Evolutionary conservation across 1,284 basidiomycete species (phyloP), one percentile per base, ranked within the genome.

Genomic region (Fistulina hepatica): DNA sequence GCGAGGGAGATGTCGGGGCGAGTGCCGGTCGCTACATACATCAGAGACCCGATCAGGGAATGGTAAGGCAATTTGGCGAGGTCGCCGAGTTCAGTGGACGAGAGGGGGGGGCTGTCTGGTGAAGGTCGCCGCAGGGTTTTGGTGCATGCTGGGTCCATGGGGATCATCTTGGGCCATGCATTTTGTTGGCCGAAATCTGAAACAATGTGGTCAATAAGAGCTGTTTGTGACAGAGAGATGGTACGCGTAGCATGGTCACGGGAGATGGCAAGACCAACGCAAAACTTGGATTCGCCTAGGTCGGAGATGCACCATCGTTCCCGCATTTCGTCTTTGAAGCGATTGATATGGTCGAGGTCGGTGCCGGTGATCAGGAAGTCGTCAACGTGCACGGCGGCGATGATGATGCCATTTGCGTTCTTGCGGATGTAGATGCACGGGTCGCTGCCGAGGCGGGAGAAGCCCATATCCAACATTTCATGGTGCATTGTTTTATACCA

Each of bases 1-100:
- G 65, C 54, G 40, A 53, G 63, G 0, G 60, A 34, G 21, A 71
- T 63, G 46, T 71, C 61, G 0, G 64, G 63, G 2, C 58, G 41
- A 1, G 64, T 64, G 0, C 46, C 56, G 10, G 60, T 44, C 2
- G 58, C 52, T 1, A 65, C 37, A 39, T 67, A 71, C 35, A 64
- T 55, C 2, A 71, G 54, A 3, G 47, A 54, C 5, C 67, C 61
- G 5, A 69, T 48, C 1, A 61, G 46, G 0, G 45, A 40, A 0
- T 48, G 44, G 36, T 62, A 65, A 0, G 56, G 57, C 11, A 37
- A 23, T 6, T 5, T 7, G 2, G 20, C 23, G 0, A 53, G 35
- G 41, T 50, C 47, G 0, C 31, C 22, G 1, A 47, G 28, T 21
- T 43, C 30, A 0, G 21, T 23, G 17, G 34, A 39, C 17, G 42